Base-by-base conservation (phyloP, 1,284 basidiomycete genomes). In the Microbotryomycetes sp. region DNA sequence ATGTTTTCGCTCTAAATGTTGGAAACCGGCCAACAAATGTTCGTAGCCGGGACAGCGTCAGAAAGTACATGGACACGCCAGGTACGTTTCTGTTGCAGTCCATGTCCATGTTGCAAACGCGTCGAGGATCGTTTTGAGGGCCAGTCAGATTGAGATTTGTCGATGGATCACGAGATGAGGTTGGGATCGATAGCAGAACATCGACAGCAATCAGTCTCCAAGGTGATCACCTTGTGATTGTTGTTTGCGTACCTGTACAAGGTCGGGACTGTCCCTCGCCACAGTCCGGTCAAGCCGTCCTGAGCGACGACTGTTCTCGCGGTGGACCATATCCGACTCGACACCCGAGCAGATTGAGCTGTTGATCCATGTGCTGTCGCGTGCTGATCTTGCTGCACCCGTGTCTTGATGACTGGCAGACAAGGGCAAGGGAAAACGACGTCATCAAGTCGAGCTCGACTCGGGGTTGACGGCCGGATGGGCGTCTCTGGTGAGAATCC, bases 31-130 rank as follows among this genome's bases (percentile, higher is more conserved):
- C 59, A 50, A 63, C 81, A 48, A 82, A 66, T 1, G 81, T 79
- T 9, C 92, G 85, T 48, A 93, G 78, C 64, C 89, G 83, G 11
- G 87, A 89, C 46, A 96, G 79, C 53, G 85, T 81, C 11, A 92
- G 90, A 79, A 96, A 90, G 78, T 96, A 96, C 56, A 93, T 76
- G 3, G 91, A 91, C 9, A 96, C 89, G 6, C 92, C 92, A 0
- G 93, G 93, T 2, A 96, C 85, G 73, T 94, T 96, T 49, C 91
- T 92, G 70, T 26, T n/a, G 18, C 35, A 41, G 35, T 11, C 35
- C 35, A 11, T 46, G 3, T 18, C 28, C 26, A 29, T 48, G 9
- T 16, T 15, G 26, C 21, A n/a, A 41, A 48, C 28, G 60, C n/a
- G 30, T 29, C 18, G 23, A 41, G 28, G 35, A 18, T 31, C 31